Evolutionary conservation across 768 basidiomycete species (phyloP).

Genomic region (Psilocybe azurescens): DNA sequence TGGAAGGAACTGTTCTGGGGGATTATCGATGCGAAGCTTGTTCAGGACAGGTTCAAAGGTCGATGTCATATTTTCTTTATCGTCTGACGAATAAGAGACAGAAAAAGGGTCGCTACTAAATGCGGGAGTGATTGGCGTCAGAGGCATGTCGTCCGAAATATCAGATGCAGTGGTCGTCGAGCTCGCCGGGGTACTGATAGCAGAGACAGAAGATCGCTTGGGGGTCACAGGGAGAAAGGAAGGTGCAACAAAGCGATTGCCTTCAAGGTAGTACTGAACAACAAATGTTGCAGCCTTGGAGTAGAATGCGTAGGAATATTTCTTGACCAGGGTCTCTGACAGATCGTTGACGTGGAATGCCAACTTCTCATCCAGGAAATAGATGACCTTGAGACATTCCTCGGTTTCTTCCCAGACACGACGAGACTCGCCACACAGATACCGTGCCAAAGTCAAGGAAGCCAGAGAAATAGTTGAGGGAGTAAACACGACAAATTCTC

Average conservation of each 20-base stretch:
- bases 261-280: slow-evolving; percentile 92
- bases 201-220: slow-evolving; percentile 56
- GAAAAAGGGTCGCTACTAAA: slow-evolving; percentile 67
- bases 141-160: slow-evolving; percentile 82
- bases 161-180: slow-evolving; percentile 76
- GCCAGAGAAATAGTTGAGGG: slow-evolving; percentile 92
- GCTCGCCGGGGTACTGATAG: slow-evolving; percentile 76
- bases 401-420: slow-evolving; percentile 85
- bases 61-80: slow-evolving; percentile 82
- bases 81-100: slow-evolving; percentile 56
- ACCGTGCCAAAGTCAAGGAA: slow-evolving; percentile 86
- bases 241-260: slow-evolving; percentile 71
- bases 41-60: slow-evolving; percentile 76
- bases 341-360: slow-evolving; percentile 90
- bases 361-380: slow-evolving; percentile 84
- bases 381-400: slow-evolving; percentile 83
- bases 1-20: slow-evolving; percentile 79
- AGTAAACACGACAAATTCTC: slow-evolving; percentile 88
- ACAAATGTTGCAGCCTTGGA: slow-evolving; percentile 94
- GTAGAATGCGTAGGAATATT: slow-evolving; percentile 97
- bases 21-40: slow-evolving; percentile 69
- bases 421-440: slow-evolving; percentile 82
- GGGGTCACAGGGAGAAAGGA: slow-evolving; percentile 72
- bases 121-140: slow-evolving; percentile 77
- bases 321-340: slow-evolving; percentile 96